phyloP scores from a whole-genome alignment of 2,329 filamentous ascomycete species.

The Tolypocladium sp. region DNA sequence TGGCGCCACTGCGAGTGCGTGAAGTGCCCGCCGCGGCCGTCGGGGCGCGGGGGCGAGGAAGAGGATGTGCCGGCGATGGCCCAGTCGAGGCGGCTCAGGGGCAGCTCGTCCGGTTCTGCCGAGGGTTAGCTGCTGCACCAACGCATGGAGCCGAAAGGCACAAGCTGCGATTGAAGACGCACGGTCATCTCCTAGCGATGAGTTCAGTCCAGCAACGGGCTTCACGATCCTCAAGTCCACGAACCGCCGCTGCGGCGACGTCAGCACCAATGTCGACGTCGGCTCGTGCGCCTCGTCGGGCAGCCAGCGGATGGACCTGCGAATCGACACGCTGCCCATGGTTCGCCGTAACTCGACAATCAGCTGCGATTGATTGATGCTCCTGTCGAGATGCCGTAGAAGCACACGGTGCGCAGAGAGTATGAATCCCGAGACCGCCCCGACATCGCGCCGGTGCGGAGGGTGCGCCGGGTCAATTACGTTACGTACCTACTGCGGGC shows the following conservation, averaged over 20 bases:
- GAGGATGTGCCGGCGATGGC: conserved; percentile 51
- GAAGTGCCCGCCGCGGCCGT: conserved; percentile 12
- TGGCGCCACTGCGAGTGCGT: conserved; percentile 43
- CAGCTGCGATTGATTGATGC: background rate
- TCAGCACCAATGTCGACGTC: conserved; percentile 56
- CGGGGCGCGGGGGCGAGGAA: conserved; percentile 15
- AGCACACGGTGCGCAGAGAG: background rate
- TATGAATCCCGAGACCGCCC: background rate
- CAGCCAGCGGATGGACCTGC: conserved; percentile 51
- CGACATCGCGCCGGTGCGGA: background rate
- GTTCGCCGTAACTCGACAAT: background rate
- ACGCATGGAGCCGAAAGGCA: no score
- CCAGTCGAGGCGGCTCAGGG: conserved; percentile 46
- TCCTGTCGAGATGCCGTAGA: background rate
- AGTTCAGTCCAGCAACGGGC: conserved; percentile 9
- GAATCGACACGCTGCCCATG: conserved; percentile 44
- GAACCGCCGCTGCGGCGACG: conserved; percentile 46
- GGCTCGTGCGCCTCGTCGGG: conserved; percentile 44
- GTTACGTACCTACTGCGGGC: background rate
- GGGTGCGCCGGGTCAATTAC: background rate
- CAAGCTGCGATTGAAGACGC: background rate
- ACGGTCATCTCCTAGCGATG: background rate
- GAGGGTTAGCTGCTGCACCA: background rate
- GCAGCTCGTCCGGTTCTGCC: conserved; percentile 8
- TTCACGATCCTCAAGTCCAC: conserved; percentile 51